Percentiles rank a stretch among this genome's conserved stretches.
These are phyloP conservation scores for Ceriops zippeliana DNA, from an alignment of 345 rosid genomes.

Conservation along the genomic window DNA sequence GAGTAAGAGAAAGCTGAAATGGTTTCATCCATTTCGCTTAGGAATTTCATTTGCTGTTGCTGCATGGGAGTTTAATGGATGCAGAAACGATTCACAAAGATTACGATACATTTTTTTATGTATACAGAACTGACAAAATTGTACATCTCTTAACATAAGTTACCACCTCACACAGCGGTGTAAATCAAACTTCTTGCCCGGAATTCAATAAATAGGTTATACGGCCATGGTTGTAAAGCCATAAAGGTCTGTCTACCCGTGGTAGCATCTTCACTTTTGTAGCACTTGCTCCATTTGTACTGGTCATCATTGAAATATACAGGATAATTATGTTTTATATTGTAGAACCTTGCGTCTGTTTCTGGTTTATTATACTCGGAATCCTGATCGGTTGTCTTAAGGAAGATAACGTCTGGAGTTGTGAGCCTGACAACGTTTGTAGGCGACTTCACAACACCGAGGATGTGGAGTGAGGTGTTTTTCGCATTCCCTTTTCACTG, in stretches of 20 bases:
- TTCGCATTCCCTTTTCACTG: too few relatives aligned
- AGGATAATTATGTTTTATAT: background rate
- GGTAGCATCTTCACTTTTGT: background rate
- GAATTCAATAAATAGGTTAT: conserved; percentile 15
- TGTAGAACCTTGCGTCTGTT: background rate
- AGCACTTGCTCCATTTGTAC: conserved; percentile 7
- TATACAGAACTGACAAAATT: conserved; percentile 13
- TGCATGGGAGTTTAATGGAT: conserved; percentile 1
- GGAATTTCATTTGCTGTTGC: background rate
- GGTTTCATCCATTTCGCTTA: background rate
- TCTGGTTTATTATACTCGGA: too few relatives aligned
- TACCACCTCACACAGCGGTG: conserved; percentile 15
- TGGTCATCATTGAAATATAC: conserved; percentile 9
- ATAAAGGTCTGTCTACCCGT: conserved; percentile 10
- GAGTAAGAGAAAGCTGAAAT: conserved; percentile 15
- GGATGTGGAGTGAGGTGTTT: too few relatives aligned
- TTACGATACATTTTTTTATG: conserved; percentile 4
- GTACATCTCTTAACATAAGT: conserved; percentile 17
- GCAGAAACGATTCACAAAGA: conserved; percentile 3
- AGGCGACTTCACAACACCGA: too few relatives aligned
- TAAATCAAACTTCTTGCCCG: conserved; percentile 16
- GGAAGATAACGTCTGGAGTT: too few relatives aligned
- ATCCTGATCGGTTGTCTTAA: too few relatives aligned
- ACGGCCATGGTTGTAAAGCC: conserved; percentile 38
- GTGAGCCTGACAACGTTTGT: too few relatives aligned